Conservation (phyloP, 2,329 filamentous ascomycete species). For the Talaromyces amestolkiae region DNA sequence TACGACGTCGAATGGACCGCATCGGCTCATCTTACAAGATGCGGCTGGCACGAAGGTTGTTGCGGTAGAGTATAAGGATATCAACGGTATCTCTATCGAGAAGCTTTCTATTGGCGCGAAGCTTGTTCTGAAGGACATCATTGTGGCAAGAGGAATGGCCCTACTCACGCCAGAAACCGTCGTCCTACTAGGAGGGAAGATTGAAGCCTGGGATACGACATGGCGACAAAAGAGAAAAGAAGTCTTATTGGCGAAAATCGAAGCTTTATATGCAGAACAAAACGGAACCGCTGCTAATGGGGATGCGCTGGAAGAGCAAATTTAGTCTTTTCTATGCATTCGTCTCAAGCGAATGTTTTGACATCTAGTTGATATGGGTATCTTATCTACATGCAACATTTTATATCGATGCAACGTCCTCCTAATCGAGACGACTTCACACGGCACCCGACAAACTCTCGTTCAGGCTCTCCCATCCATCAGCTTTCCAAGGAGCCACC, state of each 20-base stretch:
- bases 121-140: slow-evolving; percentile 65
- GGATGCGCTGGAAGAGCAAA: slow-evolving; percentile 25
- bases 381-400: slow-evolving; percentile 14
- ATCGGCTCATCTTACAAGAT: slow-evolving; percentile 82
- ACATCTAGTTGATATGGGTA: slow-evolving; percentile 1
- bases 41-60: slow-evolving; percentile 65
- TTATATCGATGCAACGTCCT: not conserved
- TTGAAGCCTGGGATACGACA: slow-evolving; percentile 73
- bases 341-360: not conserved
- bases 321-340: not conserved
- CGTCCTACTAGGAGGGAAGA: slow-evolving; percentile 79
- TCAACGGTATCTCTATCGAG: slow-evolving; percentile 63
- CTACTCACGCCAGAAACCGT: slow-evolving; percentile 69
- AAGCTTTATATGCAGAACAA: slow-evolving; percentile 26
- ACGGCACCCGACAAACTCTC: slow-evolving; percentile 29
- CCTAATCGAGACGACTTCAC: slow-evolving; percentile 15
- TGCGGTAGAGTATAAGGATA: slow-evolving; percentile 67
- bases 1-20: slow-evolving; percentile 54
- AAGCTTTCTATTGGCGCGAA: slow-evolving; percentile 74
- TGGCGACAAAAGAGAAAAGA: slow-evolving; percentile 73
- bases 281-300: slow-evolving; percentile 30
- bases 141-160: slow-evolving; percentile 70
- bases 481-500: slow-evolving; percentile 72
- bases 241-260: slow-evolving; percentile 62
- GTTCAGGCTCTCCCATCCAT: slow-evolving; percentile 59